Base-by-base conservation (phyloP, 139 green algal species). In the Pleodorina starrii region DNA sequence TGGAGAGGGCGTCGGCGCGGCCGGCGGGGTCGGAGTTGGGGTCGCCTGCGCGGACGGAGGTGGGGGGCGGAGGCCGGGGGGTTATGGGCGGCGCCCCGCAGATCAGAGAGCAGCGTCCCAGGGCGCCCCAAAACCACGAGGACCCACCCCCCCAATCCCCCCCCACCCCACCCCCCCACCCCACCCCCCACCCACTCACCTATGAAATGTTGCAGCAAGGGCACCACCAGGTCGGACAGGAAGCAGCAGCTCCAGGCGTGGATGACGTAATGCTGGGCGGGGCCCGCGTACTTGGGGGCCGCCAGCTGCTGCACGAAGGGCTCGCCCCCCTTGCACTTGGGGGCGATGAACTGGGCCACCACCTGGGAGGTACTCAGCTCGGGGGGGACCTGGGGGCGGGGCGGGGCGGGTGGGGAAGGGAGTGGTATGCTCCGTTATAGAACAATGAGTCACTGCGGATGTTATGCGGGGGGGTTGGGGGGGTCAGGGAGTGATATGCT, bases 161-260 rank as follows among this genome's bases (percentile, higher is more conserved):
- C 21, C 59, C 23, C 59, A 11, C 59, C 59, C 23, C 21, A 14
- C 59, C 66, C 66, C 66, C n/a, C 66, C 66, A 14, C n/a, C 35
- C 32, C 66, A 10, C 35, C 66, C 9, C n/a, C 14, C 38, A 40
- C 40, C 42, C 14, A 5, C 81, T 29, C 46, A 88, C 82, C 82
- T 46, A 88, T 79, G 66, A 88, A 88, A 63, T 88, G 82, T 44
- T 88, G 82, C 63, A 88, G 82, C 66, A 88, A 63, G 63, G 82
- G 82, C 32, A 88, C 82, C 16, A 88, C 82, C 82, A 88, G 44
- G 82, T 88, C 82, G 3, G 44, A 71, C 16, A 88, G 68, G 66
- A 88, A 88, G 46, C 46, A 71, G 82, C 57, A 63, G 44, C 32
- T 32, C 66, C 66, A 79, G 6, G 63, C 46, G 44, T 88, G 82